Percentiles rank a stretch among this genome's conserved stretches.
phyloP scores from a whole-genome alignment of 1,139 yeast species.

The Hemisphaericaspora lyxosophila region DNA sequence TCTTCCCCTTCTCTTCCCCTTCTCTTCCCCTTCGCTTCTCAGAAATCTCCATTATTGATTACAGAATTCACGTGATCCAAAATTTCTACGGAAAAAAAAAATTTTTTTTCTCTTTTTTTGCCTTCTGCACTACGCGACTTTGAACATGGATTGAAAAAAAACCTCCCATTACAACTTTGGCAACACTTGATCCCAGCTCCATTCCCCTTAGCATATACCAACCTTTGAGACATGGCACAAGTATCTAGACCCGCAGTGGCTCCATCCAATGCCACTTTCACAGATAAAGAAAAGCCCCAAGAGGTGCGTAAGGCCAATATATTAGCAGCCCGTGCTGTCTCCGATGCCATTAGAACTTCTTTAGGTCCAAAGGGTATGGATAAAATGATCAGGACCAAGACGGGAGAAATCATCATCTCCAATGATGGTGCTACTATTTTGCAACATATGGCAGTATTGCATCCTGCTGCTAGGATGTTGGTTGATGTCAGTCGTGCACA shows the following conservation, averaged over 20 bases:
- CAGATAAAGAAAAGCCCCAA: constrained; percentile 94
- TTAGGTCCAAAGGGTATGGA: constrained; percentile 99
- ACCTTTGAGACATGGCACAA: constrained; percentile 12
- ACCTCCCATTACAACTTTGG: too few species aligned
- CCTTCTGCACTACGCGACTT: neutral
- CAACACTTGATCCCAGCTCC: too few species aligned
- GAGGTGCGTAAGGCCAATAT: constrained; percentile 94
- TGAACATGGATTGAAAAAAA: neutral
- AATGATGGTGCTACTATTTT: constrained; percentile 98
- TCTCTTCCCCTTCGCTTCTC: neutral
- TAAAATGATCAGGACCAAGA: constrained; percentile 93
- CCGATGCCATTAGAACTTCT: constrained; percentile 96
- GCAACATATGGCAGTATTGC: constrained; percentile 95
- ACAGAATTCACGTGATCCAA: constrained; percentile 4
- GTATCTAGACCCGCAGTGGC: constrained; percentile 24
- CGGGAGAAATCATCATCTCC: constrained; percentile 90
- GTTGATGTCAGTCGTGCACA: constrained; percentile 98
- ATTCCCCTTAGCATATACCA: neutral
- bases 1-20: too few species aligned
- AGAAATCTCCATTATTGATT: neutral
- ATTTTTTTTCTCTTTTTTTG: constrained; percentile 3
- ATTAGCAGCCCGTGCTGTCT: constrained; percentile 94
- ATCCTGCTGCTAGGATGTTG: constrained; percentile 97
- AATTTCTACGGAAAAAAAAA: constrained; percentile 1
- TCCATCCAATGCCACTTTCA: constrained; percentile 86